Evolutionary conservation across 2,329 filamentous ascomycete genomes (phyloP).

Genomic region (Aspergillaceae sp.): DNA sequence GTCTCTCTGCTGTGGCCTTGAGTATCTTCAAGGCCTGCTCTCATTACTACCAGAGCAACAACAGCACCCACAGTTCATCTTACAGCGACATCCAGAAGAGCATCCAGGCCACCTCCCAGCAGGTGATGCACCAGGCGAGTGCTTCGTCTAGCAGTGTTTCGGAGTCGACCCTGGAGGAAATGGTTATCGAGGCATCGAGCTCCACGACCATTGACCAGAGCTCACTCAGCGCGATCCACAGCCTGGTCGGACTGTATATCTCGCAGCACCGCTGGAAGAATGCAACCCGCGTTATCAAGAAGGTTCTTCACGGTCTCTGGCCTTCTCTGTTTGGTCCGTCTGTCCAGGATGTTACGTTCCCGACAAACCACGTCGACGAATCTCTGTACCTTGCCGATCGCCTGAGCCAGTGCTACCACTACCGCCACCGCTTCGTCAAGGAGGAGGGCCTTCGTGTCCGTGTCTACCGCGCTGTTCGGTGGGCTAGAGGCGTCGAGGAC

Average conservation of each 20-base stretch:
- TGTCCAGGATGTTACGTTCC: constrained; percentile 37
- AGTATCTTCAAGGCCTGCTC: constrained; percentile 40
- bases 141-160: constrained; percentile 31
- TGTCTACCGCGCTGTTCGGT: constrained; percentile 27
- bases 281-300: constrained; percentile 39
- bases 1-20: constrained; percentile 37
- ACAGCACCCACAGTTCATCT: constrained; percentile 19
- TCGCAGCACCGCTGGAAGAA: constrained; percentile 41
- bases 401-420: constrained; percentile 39
- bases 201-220: constrained; percentile 30
- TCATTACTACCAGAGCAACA: constrained; percentile 13
- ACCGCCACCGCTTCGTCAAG: constrained; percentile 26
- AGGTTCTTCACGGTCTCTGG: constrained; percentile 40
- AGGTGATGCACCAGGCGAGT: constrained; percentile 33
- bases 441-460: constrained; percentile 31
- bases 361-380: constrained; percentile 36
- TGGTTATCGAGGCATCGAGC: constrained; percentile 31
- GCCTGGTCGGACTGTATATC: constrained; percentile 35
- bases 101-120: constrained; percentile 35
- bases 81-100: constrained; percentile 39
- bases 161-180: constrained; percentile 37
- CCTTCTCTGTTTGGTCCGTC: constrained; percentile 38
- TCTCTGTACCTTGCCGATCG: constrained; percentile 40
- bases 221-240: constrained; percentile 35
- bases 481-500: constrained; percentile 21